phyloP scores from a whole-genome alignment of 148 eudicot species.

The Vaccinium myrtillus region DNA sequence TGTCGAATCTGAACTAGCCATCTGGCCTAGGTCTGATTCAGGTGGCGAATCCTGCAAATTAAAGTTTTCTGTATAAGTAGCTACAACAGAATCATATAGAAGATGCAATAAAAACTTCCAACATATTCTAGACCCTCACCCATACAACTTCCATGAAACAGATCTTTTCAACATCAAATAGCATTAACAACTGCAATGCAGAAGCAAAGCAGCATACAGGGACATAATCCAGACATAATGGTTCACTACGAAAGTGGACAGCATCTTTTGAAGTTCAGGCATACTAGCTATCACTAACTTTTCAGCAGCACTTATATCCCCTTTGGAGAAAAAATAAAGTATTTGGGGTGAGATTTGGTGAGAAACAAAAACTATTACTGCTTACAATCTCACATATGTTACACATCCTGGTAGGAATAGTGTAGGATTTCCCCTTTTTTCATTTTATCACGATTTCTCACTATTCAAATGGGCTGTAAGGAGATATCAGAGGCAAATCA shows the following conservation, averaged over 20 bases:
- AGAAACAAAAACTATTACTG: background rate
- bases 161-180: background rate
- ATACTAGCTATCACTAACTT: background rate
- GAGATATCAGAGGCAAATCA: background rate
- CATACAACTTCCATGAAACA: background rate
- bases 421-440: background rate
- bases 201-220: background rate
- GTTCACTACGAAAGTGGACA: background rate
- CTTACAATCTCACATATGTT: background rate
- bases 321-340: background rate
- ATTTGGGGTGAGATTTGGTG: background rate
- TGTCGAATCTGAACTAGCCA: conserved; percentile 43
- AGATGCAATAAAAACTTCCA: background rate
- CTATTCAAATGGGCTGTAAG: background rate
- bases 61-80: conserved; percentile 14
- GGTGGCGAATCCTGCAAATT: conserved; percentile 50
- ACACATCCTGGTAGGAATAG: background rate
- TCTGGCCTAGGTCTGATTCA: conserved; percentile 66
- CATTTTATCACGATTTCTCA: background rate
- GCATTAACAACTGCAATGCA: conserved; percentile 9
- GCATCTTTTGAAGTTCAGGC: background rate
- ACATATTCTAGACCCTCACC: background rate
- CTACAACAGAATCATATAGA: background rate
- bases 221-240: background rate
- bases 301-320: background rate